Evolutionary conservation across 176 grass and related monocot genomes (phyloP).

Genomic region (Cocos nucifera): DNA sequence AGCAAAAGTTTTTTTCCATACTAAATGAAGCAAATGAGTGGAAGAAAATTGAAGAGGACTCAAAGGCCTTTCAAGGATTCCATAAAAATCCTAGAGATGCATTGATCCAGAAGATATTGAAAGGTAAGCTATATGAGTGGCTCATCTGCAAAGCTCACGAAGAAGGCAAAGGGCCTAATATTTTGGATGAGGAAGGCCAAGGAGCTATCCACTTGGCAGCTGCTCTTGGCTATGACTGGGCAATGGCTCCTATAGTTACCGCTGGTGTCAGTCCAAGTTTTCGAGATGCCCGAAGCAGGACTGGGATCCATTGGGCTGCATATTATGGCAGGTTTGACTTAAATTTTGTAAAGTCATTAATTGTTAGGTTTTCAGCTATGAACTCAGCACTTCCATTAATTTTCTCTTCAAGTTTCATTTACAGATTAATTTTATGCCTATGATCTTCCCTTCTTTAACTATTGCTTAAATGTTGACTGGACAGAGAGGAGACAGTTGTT

Average conservation of each 20-base stretch:
- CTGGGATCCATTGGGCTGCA: slow-evolving; percentile 94
- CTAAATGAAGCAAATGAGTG: slow-evolving; percentile 1
- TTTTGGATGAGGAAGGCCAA: slow-evolving; percentile 79
- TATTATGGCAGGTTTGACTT: slow-evolving; percentile 62
- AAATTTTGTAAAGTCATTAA: no score
- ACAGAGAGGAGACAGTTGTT: slow-evolving; percentile 53
- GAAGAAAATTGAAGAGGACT: background rate
- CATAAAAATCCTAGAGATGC: background rate
- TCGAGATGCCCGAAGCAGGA: slow-evolving; percentile 77
- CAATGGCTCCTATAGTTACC: slow-evolving; percentile 53
- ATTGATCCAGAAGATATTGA: slow-evolving; percentile 44
- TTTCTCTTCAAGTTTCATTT: no score
- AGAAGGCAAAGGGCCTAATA: slow-evolving; percentile 47
- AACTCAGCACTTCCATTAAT: no score
- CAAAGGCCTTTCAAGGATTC: background rate
- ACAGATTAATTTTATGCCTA: no score
- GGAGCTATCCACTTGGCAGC: slow-evolving; percentile 83
- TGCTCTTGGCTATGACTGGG: slow-evolving; percentile 86
- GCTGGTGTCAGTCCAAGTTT: slow-evolving; percentile 82
- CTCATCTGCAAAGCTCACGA: slow-evolving; percentile 56
- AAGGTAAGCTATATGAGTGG: slow-evolving; percentile 78
- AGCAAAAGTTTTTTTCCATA: slow-evolving; percentile 15
- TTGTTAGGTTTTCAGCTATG: no score
- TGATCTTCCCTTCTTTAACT: background rate
- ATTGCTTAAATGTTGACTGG: background rate